Conservation (phyloP, 257 asterid species). For the Ballota nigra region DNA sequence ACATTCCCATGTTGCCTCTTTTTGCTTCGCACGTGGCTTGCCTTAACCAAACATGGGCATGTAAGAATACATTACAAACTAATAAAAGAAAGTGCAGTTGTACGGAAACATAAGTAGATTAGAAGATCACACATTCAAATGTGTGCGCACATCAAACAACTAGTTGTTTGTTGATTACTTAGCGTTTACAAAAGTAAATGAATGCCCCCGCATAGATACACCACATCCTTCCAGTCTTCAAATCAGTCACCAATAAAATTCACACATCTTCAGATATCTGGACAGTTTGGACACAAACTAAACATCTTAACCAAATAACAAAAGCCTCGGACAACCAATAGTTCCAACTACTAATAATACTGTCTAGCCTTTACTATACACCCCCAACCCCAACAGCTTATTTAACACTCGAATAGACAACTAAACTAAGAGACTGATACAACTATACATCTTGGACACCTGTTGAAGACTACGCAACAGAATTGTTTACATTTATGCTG, state of each 20-base stretch:
- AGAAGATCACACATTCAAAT: neutral
- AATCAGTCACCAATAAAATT: neutral
- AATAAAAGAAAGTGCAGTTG: neutral
- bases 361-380: conserved; percentile 43
- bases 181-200: neutral
- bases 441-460: conserved; percentile 31
- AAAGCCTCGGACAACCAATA: neutral
- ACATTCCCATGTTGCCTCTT: no score
- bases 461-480: neutral
- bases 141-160: neutral
- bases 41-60: neutral
- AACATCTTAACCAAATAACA: conserved; percentile 10
- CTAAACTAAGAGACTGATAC: conserved; percentile 14
- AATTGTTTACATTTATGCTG: conserved; percentile 17
- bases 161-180: neutral
- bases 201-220: neutral
- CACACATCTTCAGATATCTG: neutral
- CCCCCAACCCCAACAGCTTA: conserved; percentile 28
- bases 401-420: conserved; percentile 21
- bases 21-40: neutral
- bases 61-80: neutral
- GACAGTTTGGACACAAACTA: conserved; percentile 7
- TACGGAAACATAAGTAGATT: neutral
- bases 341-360: neutral
- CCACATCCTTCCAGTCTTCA: neutral